These are phyloP conservation scores for Hibiscus syriacus DNA, from an alignment of 345 rosid species.

Conservation along the genomic window DNA sequence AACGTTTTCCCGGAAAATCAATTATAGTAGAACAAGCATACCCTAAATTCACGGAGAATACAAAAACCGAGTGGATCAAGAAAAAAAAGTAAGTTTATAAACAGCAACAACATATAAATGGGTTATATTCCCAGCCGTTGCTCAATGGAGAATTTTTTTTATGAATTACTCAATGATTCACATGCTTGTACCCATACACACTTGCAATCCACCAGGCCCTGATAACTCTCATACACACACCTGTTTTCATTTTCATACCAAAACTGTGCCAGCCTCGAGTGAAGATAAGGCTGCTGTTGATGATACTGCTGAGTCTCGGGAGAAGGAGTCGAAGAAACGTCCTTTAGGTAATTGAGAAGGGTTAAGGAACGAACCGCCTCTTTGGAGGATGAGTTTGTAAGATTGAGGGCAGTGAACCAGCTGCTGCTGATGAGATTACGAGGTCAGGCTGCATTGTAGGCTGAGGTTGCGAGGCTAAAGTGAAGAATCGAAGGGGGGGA, in stretches of 20 bases:
- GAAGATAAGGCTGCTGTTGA: constrained; percentile 66
- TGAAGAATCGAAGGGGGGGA: constrained; percentile 96
- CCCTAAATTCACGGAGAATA: too few relatives aligned
- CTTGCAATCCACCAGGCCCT: constrained; percentile 90
- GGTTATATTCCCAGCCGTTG: constrained; percentile 56
- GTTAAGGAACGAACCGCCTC: constrained; percentile 95
- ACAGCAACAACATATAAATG: constrained; percentile 39
- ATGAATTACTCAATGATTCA: constrained; percentile 55
- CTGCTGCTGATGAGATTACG: constrained; percentile 83
- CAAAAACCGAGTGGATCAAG: too few relatives aligned
- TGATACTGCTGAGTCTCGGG: constrained; percentile 69
- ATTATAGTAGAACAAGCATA: too few relatives aligned
- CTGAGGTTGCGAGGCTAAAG: constrained; percentile 84
- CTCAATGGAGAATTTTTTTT: constrained; percentile 71
- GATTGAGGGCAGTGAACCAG: constrained; percentile 69
- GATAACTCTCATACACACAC: constrained; percentile 86
- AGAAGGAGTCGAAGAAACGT: constrained; percentile 59
- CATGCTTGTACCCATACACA: constrained; percentile 88
- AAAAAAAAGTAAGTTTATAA: too few relatives aligned
- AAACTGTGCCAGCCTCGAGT: constrained; percentile 46
- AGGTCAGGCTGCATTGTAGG: constrained; percentile 81
- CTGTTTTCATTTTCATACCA: constrained; percentile 88
- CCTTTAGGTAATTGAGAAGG: constrained; percentile 80
- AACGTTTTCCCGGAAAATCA: too few relatives aligned
- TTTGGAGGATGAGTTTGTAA: constrained; percentile 76